Conservation (phyloP, 176 grass and related monocot genomes). For the Triticum turgidum region DNA sequence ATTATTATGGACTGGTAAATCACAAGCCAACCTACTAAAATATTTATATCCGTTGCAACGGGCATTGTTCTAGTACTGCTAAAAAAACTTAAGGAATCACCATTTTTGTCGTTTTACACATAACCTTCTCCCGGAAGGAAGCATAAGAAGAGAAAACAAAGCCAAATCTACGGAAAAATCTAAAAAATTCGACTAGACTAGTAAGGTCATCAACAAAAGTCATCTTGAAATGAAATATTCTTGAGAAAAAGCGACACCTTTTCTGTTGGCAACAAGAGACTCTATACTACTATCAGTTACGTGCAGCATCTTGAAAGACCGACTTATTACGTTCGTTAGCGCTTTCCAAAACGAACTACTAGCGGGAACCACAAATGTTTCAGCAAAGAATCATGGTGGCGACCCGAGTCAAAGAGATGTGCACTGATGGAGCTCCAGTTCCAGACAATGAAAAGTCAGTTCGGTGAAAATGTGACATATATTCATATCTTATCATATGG, state of each 20-base stretch:
- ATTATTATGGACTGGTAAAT: too few relatives aligned
- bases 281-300: background rate
- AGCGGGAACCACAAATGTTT: background rate
- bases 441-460: background rate
- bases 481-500: background rate
- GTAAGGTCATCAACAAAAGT: slow-evolving; percentile 4
- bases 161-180: background rate
- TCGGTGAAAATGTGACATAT: background rate
- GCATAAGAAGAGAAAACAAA: background rate
- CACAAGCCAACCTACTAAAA: too few relatives aligned
- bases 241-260: background rate
- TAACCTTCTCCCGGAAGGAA: background rate
- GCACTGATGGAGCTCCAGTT: background rate
- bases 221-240: background rate
- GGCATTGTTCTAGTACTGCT: background rate
- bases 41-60: too few relatives aligned
- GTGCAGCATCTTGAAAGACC: slow-evolving; percentile 7
- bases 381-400: background rate
- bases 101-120: background rate
- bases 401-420: background rate
- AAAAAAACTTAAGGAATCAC: background rate
- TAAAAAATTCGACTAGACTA: background rate
- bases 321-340: background rate
- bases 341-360: background rate
- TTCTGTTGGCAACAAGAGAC: too few relatives aligned